Evolutionary conservation across 106 monocot species (phyloP).

Genomic region (Hemerocallis citrina): DNA sequence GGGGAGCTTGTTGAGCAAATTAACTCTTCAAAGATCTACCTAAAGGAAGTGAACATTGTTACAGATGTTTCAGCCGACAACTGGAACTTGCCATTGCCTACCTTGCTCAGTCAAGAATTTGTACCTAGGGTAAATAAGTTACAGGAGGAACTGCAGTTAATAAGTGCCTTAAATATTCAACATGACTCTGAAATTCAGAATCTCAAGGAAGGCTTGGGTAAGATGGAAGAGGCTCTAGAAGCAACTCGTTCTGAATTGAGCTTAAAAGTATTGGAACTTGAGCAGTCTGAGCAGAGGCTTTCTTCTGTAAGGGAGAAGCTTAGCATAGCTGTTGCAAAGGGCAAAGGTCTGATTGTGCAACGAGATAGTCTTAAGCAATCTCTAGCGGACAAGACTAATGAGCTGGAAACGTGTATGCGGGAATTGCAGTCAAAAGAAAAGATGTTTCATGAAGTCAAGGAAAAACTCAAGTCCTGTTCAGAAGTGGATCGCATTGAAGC

Average conservation of each 20-base stretch:
- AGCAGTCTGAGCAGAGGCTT: conserved; percentile 80
- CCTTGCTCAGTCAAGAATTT: conserved; percentile 39
- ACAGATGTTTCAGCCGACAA: conserved; percentile 25
- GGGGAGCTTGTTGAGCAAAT: conserved; percentile 46
- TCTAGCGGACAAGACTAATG: conserved; percentile 52
- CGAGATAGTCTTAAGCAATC: conserved; percentile 86
- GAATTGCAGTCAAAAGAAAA: conserved; percentile 58
- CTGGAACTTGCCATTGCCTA: conserved; percentile 43
- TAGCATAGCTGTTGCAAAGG: conserved; percentile 93
- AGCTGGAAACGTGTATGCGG: conserved; percentile 68
- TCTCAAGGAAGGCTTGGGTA: conserved; percentile 40
- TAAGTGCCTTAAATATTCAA: conserved; percentile 30
- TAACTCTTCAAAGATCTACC: conserved; percentile 38
- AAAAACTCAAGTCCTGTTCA: conserved; percentile 69
- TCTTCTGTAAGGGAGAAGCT: conserved; percentile 89
- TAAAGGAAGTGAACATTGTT: conserved; percentile 26
- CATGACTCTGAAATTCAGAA: conserved; percentile 54
- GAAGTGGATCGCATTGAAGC: conserved; percentile 89
- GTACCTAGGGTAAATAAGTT: conserved; percentile 43
- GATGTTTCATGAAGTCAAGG: conserved; percentile 53
- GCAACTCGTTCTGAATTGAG: conserved; percentile 35
- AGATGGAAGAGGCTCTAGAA: conserved; percentile 51
- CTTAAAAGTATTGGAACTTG: conserved; percentile 60
- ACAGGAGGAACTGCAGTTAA: conserved; percentile 33
- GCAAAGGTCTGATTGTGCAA: conserved; percentile 89